phyloP scores from a whole-genome alignment of 176 grass and related monocot genomes.

The Ampelocalamus luodianensis region DNA sequence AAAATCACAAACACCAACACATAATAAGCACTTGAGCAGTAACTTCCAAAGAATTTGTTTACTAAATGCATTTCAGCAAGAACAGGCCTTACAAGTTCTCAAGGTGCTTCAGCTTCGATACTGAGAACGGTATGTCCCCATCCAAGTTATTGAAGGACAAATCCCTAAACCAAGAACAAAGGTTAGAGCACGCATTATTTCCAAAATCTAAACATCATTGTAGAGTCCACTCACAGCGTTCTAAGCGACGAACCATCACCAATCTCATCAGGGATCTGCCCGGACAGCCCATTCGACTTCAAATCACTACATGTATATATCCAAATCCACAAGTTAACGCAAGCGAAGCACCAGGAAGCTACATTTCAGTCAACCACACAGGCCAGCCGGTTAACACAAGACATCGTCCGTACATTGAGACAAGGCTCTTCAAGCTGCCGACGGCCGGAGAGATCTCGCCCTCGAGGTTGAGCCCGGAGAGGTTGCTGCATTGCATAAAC shows the following conservation, averaged over 20 bases:
- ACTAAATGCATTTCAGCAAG: background rate
- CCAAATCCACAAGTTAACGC: background rate
- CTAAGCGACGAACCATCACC: constrained; percentile 78
- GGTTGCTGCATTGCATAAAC: constrained; percentile 65
- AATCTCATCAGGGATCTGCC: constrained; percentile 97
- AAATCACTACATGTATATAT: constrained; percentile 56
- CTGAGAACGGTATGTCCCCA: constrained; percentile 92
- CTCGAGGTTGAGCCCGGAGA: constrained; percentile 83
- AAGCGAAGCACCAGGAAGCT: constrained; percentile 3
- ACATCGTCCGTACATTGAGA: constrained; percentile 62
- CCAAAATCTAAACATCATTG: background rate
- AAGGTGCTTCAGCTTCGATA: constrained; percentile 89
- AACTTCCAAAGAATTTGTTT: background rate
- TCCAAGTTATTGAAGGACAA: constrained; percentile 92
- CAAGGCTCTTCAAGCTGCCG: constrained; percentile 74
- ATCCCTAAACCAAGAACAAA: constrained; percentile 56
- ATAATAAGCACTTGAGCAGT: background rate
- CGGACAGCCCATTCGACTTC: constrained; percentile 77
- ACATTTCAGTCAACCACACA: background rate
- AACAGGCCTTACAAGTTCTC: constrained; percentile 68
- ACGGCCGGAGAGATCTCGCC: constrained; percentile 93
- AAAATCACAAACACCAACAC: constrained; percentile 6
- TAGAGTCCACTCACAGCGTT: constrained; percentile 61
- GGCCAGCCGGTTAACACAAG: background rate
- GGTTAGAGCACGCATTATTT: background rate